Conservation (phyloP, 352 stramenopile species). For the Phytophthora multivora region DNA sequence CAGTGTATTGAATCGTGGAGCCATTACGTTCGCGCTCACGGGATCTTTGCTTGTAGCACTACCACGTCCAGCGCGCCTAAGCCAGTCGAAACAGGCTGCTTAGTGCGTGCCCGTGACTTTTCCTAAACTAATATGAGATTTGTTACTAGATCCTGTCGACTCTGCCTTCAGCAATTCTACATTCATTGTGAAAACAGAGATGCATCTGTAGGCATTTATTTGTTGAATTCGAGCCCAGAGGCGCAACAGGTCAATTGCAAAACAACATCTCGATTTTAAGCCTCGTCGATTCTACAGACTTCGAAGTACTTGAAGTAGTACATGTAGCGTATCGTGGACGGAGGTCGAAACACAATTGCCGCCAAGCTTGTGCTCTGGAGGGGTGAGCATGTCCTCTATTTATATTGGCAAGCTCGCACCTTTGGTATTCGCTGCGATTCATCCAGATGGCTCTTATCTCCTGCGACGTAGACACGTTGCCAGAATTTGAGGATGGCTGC, state of each 20-base stretch:
- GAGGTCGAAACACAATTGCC: not conserved
- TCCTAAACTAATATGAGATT: slow-evolving; percentile 37
- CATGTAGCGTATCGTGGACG: not conserved
- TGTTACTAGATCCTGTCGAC: slow-evolving; percentile 14
- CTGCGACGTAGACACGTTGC: slow-evolving; percentile 1
- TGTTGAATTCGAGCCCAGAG: too few relatives aligned
- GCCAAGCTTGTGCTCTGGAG: not conserved
- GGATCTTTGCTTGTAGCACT: slow-evolving; percentile 22
- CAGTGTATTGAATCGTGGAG: not conserved
- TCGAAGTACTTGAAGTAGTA: not conserved
- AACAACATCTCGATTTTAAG: too few relatives aligned
- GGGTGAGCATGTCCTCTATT: slow-evolving; percentile 2
- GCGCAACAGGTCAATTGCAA: not conserved
- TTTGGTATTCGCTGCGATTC: not conserved
- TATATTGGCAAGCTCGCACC: not conserved
- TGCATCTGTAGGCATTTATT: too few relatives aligned
- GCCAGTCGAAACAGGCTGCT: slow-evolving; percentile 18
- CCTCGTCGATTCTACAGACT: not conserved
- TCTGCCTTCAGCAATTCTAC: too few relatives aligned
- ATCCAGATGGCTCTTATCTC: slow-evolving; percentile 2
- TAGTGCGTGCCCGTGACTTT: slow-evolving; percentile 18
- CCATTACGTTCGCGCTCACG: slow-evolving; percentile 1
- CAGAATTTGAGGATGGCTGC: slow-evolving; percentile 2
- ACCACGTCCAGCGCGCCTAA: slow-evolving; percentile 8
- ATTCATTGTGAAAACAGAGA: too few relatives aligned